Evolutionary conservation across 208 protist genomes (phyloP), one percentile per base, ranked within the genome.

Genomic region (Wallacemonas sp.): DNA sequence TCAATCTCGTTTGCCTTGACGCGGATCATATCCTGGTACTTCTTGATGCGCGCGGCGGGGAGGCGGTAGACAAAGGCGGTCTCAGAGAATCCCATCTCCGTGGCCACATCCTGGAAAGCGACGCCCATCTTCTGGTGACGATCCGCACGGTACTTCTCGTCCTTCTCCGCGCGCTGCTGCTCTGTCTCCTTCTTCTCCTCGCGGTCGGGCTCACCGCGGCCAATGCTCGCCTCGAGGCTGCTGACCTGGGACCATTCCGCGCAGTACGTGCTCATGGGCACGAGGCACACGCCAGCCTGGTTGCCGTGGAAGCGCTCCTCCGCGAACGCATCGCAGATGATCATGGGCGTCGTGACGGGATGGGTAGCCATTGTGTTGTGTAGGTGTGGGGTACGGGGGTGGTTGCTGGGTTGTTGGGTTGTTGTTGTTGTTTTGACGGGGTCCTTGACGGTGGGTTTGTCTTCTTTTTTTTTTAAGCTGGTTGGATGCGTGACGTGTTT

Each of bases 1-100:
- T 88, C 77, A 46, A 85, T 81, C 75, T 88, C 82, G 14, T 72
- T 62, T 18, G 63, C 74, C 76, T 86, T 86, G 49, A 44, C 41
- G 61, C 68, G 66, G 36, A 90, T 84, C 45, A 74, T 29, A 57
- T 86, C 74, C 45, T 85, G 76, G 32, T 84, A 73, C 23, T 61
- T 72, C 42, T 67, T 70, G 62, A 85, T 65, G 49, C 72, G 72
- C 14, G 73, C 63, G 31, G 80, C 78, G 1, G 84, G 84, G 25
- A 90, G 74, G 61, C 84, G 84, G 68, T 84, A 90, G 44, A 87
- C 72, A 48, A 94, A 91, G 41, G 77, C 84, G 2, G 80, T 86
- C 79, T 91, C 85, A 16, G 75, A 76, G 22, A 86, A 52, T 52
- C 84, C 82, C 78, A 90, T 72, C 74, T 94, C 82, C 18, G 52